Evolutionary conservation across 2,329 filamentous ascomycete genomes (phyloP), one percentile per base, ranked within the genome.

Genomic region (Orbilia ellipsospora): DNA sequence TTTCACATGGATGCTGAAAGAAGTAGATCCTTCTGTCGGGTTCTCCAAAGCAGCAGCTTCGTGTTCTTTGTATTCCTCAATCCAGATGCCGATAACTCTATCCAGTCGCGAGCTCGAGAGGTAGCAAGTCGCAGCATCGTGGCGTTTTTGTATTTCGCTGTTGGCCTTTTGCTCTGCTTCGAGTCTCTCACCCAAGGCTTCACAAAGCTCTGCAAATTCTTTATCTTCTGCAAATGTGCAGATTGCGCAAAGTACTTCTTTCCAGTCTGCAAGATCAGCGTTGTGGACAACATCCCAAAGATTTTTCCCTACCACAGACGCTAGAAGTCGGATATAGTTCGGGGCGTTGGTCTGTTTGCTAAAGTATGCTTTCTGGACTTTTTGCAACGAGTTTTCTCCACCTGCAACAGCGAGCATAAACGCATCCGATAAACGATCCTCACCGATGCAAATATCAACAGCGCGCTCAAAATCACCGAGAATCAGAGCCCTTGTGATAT

Each of bases 241-340:
- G 64, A 99, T 85, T 0, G 94, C 92, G 28, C 93, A 94, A 92
- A 99, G 96, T 2, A 94, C 90, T 83, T 98, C 95, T 84, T 96
- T 98, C 96, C 95, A 99, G 83, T 95, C 92, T 62, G 88, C 87
- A 54, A 99, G 85, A 80, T 97, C 92, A 6, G 94, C 95, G 80
- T 99, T 99, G 84, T 98, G 93, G 6, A 98, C 95, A 54, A 98
- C 88, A 83, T 99, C 95, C 95, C 94, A 98, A 1, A 99, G 87
- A 80, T 99, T 97, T 86, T 98, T 98, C 77, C 92, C 90, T 69
- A 97, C 94, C 61, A 99, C 92, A 4, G 94, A 97, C 61, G 92
- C 90, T 65, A 99, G 86, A 7, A 99, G 86, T 51, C 96, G 90
- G 68, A 98, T 85, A 81, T 99, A 99, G 83, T 94, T 98, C 0